Percentiles rank a stretch among this genome's conserved stretches.
Evolutionary conservation across 2,329 filamentous ascomycete genomes (phyloP).

Genomic region (Hypoxylon sp.): DNA sequence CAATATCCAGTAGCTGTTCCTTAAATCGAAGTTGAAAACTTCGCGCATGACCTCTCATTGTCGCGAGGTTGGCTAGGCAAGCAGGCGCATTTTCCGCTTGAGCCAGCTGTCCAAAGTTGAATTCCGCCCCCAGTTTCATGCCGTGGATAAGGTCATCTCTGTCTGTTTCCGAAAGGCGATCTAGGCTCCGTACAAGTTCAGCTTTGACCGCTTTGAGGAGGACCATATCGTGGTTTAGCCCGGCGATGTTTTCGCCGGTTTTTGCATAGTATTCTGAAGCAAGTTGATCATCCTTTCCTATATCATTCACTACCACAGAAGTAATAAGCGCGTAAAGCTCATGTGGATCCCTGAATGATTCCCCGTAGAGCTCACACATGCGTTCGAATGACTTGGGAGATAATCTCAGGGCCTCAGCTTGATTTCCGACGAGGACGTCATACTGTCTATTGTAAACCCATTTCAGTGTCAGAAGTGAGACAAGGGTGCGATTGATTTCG

Average conservation of each 20-base stretch:
- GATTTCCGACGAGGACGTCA: slow-evolving; percentile 51
- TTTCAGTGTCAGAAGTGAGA: slow-evolving; percentile 55
- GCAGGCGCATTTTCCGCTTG: slow-evolving; percentile 57
- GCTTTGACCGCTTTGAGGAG: slow-evolving; percentile 51
- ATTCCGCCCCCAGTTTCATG: slow-evolving; percentile 54
- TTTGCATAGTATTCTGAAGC: slow-evolving; percentile 39
- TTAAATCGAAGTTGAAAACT: slow-evolving; percentile 56
- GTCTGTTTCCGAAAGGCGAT: slow-evolving; percentile 45
- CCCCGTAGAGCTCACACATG: slow-evolving; percentile 48
- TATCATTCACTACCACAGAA: slow-evolving; percentile 56
- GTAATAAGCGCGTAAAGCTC: slow-evolving; percentile 54
- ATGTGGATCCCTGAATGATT: slow-evolving; percentile 33
- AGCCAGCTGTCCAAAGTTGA: slow-evolving; percentile 58
- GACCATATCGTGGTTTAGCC: slow-evolving; percentile 54
- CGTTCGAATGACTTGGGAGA: slow-evolving; percentile 51
- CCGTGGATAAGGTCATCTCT: slow-evolving; percentile 53
- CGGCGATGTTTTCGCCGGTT: slow-evolving; percentile 45
- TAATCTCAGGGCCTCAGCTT: slow-evolving; percentile 48
- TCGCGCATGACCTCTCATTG: slow-evolving; percentile 47
- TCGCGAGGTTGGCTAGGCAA: slow-evolving; percentile 51
- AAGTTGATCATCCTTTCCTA: slow-evolving; percentile 57
- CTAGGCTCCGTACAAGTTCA: slow-evolving; percentile 52
- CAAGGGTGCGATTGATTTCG: slow-evolving; percentile 59
- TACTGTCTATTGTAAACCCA: slow-evolving; percentile 57
- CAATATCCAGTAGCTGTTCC: slow-evolving; percentile 58